Base-by-base conservation (phyloP, 176 grass and related monocot genomes). In the Saccharum spontaneum region DNA sequence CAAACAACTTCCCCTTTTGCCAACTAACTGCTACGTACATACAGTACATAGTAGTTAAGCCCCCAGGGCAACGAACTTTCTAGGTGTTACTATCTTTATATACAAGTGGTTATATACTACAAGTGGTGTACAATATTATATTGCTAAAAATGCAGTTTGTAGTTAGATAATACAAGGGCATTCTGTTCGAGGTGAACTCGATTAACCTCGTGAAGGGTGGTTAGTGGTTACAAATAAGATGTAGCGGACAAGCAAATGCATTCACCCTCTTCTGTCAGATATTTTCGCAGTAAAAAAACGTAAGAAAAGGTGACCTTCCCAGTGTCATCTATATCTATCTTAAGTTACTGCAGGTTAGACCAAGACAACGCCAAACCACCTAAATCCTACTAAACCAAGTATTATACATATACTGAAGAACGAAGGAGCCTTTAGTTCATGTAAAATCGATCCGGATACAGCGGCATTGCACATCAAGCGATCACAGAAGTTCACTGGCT, bases 111-210 rank as follows among this genome's bases (percentile, higher is more conserved):
- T 28, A 28, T 28, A 28, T 28, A 28, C 28, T 68, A n/a, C 54
- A 59, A 59, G 6, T 23, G 7, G 5, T 52, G 17, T 30, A 8
- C 15, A 39, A 6, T 2, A 44, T 5, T 44, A 24, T 45, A 61
- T 8, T 34, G 24, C 17, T 60, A 57, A 73, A 10, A 9, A 46
- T 46, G 44, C 12, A 46, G 44, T 14, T 38, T 73, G 28, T 9
- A 36, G 20, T 3, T 38, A 14, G 1, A 26, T 33, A 65, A 75
- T n/a, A 14, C 4, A 73, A 17, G n/a, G 30, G 11, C 34, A 75
- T 41, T 74, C 23, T 45, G 57, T 28, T 76, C 26, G 10, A 70
- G 86, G 79, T 48, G 34, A 81, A 23, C 13, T 10, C 70, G 48
- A n/a, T 43, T 43, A 26, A 55, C 23, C 39, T 34, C 23, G 17